Base-by-base conservation (phyloP, 768 basidiomycete species). In the Serendipita sp. region DNA sequence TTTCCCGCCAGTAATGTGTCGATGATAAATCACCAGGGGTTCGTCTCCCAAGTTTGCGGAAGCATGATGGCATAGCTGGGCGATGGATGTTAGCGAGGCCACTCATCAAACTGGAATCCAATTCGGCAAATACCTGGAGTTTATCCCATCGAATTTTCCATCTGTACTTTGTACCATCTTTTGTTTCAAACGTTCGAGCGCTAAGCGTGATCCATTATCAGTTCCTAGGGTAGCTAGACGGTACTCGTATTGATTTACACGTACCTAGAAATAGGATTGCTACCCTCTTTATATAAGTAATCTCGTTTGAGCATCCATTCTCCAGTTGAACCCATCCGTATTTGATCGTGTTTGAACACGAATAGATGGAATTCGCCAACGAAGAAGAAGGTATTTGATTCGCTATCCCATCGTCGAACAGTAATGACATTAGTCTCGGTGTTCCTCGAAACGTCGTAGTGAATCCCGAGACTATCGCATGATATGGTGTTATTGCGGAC, bases 401-500 rank as follows among this genome's bases (percentile, higher is more conserved):
- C 28, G 11, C 31, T 58, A n/a, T 58, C 53, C 53, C 53, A 58
- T n/a, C 53, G 53, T n/a, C 11, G 17, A 9, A 58, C 24, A n/a
- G 53, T 58, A 34, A 58, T n/a, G 3, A 58, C 31, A 1, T n/a
- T n/a, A 26, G 4, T 33, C n/a, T 48, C 45, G 7, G 7, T 48
- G 17, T 22, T n/a, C n/a, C 31, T 58, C 22, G 53, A 24, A 33
- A 58, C 53, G 24, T 26, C 31, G 53, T 58, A 58, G 24, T 58
- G 53, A n/a, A 58, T 58, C 2, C 53, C 53, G 1, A 58, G 53
- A n/a, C 53, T 58, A 34, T 58, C 53, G n/a, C 53, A 58, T 11
- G 53, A 58, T 4, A 58, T 4, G 4, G 53, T 58, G 17, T 13
- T 58, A 28, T 58, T 58, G 53, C 30, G 30, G 17, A 58, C 53